Evolutionary conservation across 208 protist genomes (phyloP), one percentile per base, ranked within the genome.

Genomic region (Crithidia sp.): DNA sequence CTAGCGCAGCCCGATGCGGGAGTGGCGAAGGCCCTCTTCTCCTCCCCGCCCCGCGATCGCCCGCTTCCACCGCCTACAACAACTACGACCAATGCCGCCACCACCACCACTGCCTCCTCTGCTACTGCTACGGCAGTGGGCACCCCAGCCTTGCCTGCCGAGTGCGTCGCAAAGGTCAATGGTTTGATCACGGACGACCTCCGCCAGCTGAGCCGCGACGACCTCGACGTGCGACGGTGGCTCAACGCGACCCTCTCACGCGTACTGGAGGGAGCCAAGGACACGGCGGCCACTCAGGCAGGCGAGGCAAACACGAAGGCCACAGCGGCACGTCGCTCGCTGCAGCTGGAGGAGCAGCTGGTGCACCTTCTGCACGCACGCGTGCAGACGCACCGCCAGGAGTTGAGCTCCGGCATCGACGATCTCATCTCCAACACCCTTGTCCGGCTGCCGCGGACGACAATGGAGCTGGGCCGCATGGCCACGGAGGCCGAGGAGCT

Each of bases 401-500:
- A 91, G 40, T 72, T 92, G 14, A 74, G 70, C 8, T 59, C 73
- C 16, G 63, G 76, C 13, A 78, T 92, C 13, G 90, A 95, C 44
- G 86, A 92, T 19, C 76, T 85, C 67, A 86, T 93, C 64, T 80
- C 83, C 5, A 81, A 89, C 71, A 83, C 83, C 13, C 73, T 91
- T 4, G 80, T 90, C 13, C 90, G 90, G 7, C 82, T 95, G 10
- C 90, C 90, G 37, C 81, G 90, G 49, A 83, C 87, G 4, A 82
- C 82, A 36, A 77, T 93, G 61, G 90, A 95, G 71, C 82, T 95
- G 45, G 60, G 66, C 5, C 90, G 86, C 55, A 93, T 95, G 85
- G 71, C 74, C 7, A 67, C 72, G 6, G 90, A 95, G 37, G 67
- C 87, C 5, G 73, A 82, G 39, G 84, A 87, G 44, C 76, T 93